Evolutionary conservation across 129 eudicot genomes (phyloP), one percentile per base, ranked within the genome.

Genomic region (Escallonia rubra): DNA sequence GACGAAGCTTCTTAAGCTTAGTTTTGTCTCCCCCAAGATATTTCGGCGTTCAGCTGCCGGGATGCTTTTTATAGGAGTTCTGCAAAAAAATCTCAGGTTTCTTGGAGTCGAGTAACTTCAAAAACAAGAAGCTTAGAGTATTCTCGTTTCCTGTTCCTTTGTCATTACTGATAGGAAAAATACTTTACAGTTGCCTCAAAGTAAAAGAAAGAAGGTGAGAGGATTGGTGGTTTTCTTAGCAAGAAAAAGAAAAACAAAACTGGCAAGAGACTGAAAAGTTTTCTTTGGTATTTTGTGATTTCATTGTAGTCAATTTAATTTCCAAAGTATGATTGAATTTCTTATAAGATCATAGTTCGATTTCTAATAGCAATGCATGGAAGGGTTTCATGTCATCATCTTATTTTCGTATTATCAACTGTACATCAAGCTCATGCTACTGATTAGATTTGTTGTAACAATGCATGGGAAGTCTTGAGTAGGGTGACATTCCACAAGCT

Each of bases 1-100:
- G 7, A 23, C 51, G 10, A 40, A 58, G 69, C 64, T 78, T 41
- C 57, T 61, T 41, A 70, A 57, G 47, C 59, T 64, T 38, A 48
- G 45, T 68, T 56, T 47, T 7, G 64, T 66, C 68, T 57, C 65
- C 63, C 65, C 51, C 10, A 3, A 10, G 10, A 15, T 16, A 46
- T 61, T 55, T 67, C 44, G 65, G 34, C 67, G 8, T 45, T 43
- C 13, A 4, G 71, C 23, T 73, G 56, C 59, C 8, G 54, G 48
- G 42, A 53, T 78, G 5, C 42, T 40, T n/a, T 8, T 50, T 23
- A 23, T 23, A n/a, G 59, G 67, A 77, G 51, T 14, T 51, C 41
- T 46, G 34, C 60, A 40, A 62, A 56, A 48, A 45, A 70, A 38
- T 57, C 65, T 39, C 13, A 23, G 57, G n/a, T 2, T 64, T 43